Evolutionary conservation across 768 basidiomycete species (phyloP).

Genomic region (Tubosaeta sp.): DNA sequence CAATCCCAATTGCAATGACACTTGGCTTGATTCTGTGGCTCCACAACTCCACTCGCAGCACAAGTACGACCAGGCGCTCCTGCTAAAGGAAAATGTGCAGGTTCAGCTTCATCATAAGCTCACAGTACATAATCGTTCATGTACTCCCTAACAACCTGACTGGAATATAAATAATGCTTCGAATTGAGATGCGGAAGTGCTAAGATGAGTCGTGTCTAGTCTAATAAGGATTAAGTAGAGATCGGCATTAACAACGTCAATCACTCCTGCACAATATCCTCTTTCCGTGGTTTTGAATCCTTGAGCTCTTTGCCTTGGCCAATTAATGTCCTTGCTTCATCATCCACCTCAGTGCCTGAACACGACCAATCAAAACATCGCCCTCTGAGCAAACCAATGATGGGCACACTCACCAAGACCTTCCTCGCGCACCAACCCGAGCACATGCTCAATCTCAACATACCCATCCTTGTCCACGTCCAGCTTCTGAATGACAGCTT

Average conservation of each 20-base stretch:
- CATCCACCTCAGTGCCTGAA: slow-evolving; percentile 77
- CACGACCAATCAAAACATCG: slow-evolving; percentile 3
- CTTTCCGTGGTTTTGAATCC: slow-evolving; percentile 80
- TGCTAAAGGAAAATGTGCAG: too few species aligned
- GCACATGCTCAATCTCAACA: slow-evolving; percentile 91
- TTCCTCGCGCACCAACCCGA: slow-evolving; percentile 84
- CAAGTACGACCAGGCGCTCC: too few species aligned
- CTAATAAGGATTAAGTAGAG: slow-evolving; percentile 2
- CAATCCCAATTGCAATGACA: too few species aligned
- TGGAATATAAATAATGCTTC: background rate
- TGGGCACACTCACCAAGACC: slow-evolving; percentile 59
- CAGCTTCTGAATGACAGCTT: slow-evolving; percentile 84
- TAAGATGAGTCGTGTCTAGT: slow-evolving; percentile 6
- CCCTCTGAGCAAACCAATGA: background rate
- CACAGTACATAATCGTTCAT: too few species aligned
- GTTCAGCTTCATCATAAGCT: too few species aligned
- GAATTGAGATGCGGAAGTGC: background rate
- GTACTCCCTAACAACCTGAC: too few species aligned
- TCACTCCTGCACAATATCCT: slow-evolving; percentile 87
- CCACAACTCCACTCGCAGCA: too few species aligned
- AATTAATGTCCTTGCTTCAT: slow-evolving; percentile 76
- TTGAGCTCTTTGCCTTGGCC: slow-evolving; percentile 82
- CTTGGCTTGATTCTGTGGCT: too few species aligned
- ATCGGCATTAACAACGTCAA: slow-evolving; percentile 7
- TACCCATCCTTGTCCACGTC: slow-evolving; percentile 96